A percentile compares a stretch with the other conserved stretches of the same genome.
Conservation (phyloP, 768 basidiomycete species). For the Astraeus odoratus region DNA sequence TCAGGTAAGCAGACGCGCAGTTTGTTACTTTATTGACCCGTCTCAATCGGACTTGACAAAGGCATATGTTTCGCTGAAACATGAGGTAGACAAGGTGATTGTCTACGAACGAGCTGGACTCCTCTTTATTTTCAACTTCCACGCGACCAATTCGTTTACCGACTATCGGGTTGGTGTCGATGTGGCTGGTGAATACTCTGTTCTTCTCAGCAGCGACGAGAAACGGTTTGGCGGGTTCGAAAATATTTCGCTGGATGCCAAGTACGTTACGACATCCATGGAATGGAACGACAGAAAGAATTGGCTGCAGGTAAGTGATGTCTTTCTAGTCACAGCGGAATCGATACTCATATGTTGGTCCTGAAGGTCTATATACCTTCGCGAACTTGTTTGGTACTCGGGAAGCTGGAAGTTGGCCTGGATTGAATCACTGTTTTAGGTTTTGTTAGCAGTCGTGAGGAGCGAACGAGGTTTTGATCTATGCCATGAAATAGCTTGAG, state of each 20-base stretch:
- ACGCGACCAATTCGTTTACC: conserved; percentile 82
- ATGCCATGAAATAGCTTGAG: too few species aligned
- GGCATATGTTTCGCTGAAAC: conserved; percentile 91
- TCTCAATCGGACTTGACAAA: conserved; percentile 23
- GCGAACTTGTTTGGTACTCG: conserved; percentile 26
- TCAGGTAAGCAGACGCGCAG: conserved; percentile 43
- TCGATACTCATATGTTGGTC: conserved; percentile 1
- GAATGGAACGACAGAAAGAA: conserved; percentile 94
- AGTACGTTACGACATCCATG: conserved; percentile 75
- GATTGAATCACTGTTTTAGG: too few species aligned
- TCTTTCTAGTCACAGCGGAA: not conserved
- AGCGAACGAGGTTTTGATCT: too few species aligned
- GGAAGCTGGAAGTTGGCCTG: conserved; percentile 5
- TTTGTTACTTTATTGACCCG: not conserved
- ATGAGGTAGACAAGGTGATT: conserved; percentile 89
- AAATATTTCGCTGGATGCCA: conserved; percentile 56
- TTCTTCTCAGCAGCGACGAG: conserved; percentile 82
- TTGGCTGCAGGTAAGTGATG: conserved; percentile 63
- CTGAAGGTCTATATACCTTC: conserved; percentile 26
- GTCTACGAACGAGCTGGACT: conserved; percentile 92
- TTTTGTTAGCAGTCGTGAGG: too few species aligned
- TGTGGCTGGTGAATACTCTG: conserved; percentile 73
- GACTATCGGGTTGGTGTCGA: conserved; percentile 95
- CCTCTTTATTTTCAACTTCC: conserved; percentile 96
- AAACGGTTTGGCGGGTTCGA: conserved; percentile 85